A percentile compares a stretch with the other conserved stretches of the same genome.
Conservation (phyloP, 257 asterid species). For the Petunia secreta region DNA sequence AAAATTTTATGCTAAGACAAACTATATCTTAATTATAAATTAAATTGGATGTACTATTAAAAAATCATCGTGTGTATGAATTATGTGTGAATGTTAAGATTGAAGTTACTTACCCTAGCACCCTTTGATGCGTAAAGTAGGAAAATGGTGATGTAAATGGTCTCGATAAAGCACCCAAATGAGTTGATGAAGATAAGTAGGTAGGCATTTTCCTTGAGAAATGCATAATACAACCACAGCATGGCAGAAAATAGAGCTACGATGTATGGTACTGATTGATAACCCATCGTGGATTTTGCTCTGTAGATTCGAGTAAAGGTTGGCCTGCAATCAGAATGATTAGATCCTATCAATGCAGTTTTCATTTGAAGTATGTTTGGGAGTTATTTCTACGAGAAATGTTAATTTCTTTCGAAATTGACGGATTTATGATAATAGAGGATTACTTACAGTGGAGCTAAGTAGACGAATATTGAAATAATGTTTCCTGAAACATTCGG, state of each 20-base stretch:
- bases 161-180: conserved; percentile 63
- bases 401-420: too few relatives aligned
- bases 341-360: too few relatives aligned
- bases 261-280: conserved; percentile 65
- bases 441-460: conserved; percentile 79
- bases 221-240: conserved; percentile 82
- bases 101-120: conserved; percentile 44
- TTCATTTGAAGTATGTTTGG: background rate
- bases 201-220: conserved; percentile 47
- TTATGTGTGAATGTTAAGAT: too few relatives aligned
- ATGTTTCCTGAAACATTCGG: conserved; percentile 61
- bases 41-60: too few relatives aligned
- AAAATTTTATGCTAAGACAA: too few relatives aligned
- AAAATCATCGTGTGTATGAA: too few relatives aligned
- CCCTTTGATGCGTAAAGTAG: conserved; percentile 59
- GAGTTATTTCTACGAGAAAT: background rate
- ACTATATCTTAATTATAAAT: too few relatives aligned
- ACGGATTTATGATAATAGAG: too few relatives aligned
- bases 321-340: conserved; percentile 45
- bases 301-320: conserved; percentile 57
- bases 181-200: conserved; percentile 73
- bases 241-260: conserved; percentile 69
- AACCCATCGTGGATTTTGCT: conserved; percentile 74
- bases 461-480: conserved; percentile 63
- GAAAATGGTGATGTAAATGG: conserved; percentile 53